phyloP scores from a whole-genome alignment of 2,329 filamentous ascomycete species.

The Grosmannia penicillata region DNA sequence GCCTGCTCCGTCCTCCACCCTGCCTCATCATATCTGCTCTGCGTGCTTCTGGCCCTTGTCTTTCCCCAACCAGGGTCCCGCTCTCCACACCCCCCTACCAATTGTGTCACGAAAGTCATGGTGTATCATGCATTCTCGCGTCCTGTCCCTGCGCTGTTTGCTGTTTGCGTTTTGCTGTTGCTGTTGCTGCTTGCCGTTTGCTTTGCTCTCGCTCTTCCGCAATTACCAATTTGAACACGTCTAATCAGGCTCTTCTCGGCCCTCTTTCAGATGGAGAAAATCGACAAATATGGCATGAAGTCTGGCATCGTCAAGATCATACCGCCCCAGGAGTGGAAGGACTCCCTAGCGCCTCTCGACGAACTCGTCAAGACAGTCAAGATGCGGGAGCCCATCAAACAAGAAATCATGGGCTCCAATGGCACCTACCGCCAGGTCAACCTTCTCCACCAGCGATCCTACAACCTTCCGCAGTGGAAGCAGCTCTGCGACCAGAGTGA shows the following conservation, averaged over 20 bases:
- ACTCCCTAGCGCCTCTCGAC: constrained; percentile 61
- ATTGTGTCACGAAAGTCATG: too few relatives aligned
- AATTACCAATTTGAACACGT: not conserved
- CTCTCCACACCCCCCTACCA: too few relatives aligned
- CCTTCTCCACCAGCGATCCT: constrained; percentile 87
- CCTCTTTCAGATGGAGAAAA: constrained; percentile 49
- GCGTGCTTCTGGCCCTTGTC: not conserved
- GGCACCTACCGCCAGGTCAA: constrained; percentile 96
- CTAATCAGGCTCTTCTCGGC: not conserved
- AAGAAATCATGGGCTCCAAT: constrained; percentile 92
- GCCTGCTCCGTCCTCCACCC: not conserved
- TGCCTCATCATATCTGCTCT: not conserved
- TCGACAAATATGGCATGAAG: constrained; percentile 93
- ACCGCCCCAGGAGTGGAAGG: constrained; percentile 84
- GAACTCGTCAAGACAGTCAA: constrained; percentile 81
- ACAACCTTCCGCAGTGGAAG: constrained; percentile 95
- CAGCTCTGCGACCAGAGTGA: constrained; percentile 86
- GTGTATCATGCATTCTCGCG: too few relatives aligned
- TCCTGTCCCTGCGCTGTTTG: too few relatives aligned
- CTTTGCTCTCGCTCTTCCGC: not conserved
- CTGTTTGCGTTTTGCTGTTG: too few relatives aligned
- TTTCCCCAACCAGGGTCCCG: not conserved
- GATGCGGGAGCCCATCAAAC: constrained; percentile 93
- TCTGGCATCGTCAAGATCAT: constrained; percentile 95
- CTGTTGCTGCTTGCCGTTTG: too few relatives aligned